A percentile compares a stretch with the other conserved stretches of the same genome.
phyloP scores from a whole-genome alignment of 805 yeast genomes.

The Scheffersomyces amazonensis region DNA sequence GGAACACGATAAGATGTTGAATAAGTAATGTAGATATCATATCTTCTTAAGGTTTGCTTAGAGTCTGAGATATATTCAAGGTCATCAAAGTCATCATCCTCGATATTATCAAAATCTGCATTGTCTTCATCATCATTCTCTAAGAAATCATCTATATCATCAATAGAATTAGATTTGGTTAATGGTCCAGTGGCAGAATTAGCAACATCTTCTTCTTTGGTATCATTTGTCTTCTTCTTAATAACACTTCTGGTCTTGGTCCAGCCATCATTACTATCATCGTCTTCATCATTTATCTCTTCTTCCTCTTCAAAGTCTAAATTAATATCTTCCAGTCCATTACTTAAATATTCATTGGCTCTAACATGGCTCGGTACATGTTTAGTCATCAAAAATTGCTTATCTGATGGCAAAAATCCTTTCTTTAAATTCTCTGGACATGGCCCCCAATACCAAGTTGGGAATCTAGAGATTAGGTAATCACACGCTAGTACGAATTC shows the following conservation, averaged over 20 bases:
- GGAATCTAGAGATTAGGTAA: conserved; percentile 84
- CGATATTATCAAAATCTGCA: conserved; percentile 19
- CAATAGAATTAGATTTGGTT: conserved; percentile 17
- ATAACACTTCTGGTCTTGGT: conserved; percentile 28
- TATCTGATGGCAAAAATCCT: conserved; percentile 79
- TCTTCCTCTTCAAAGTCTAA: conserved; percentile 40
- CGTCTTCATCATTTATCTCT: conserved; percentile 34
- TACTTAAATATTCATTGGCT: conserved; percentile 53
- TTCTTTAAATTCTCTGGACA: conserved; percentile 38
- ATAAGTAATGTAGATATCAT: conserved; percentile 87
- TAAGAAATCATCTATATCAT: conserved; percentile 46
- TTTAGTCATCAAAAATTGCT: conserved; percentile 82
- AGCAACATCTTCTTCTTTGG: conserved; percentile 6
- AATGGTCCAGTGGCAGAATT: conserved; percentile 12
- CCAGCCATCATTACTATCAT: conserved; percentile 59
- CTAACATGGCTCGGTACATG: conserved; percentile 86
- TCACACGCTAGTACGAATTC: conserved; percentile 96
- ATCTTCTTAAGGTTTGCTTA: conserved; percentile 52
- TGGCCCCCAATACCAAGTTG: conserved; percentile 89
- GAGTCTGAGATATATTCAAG: conserved; percentile 26
- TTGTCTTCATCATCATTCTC: conserved; percentile 41
- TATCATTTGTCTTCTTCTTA: background rate
- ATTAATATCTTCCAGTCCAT: conserved; percentile 30
- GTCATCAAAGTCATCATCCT: conserved; percentile 29
- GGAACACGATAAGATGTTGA: conserved; percentile 96